Conservation (phyloP, 2,329 filamentous ascomycete species). For the Keithomyces neogunnii region DNA sequence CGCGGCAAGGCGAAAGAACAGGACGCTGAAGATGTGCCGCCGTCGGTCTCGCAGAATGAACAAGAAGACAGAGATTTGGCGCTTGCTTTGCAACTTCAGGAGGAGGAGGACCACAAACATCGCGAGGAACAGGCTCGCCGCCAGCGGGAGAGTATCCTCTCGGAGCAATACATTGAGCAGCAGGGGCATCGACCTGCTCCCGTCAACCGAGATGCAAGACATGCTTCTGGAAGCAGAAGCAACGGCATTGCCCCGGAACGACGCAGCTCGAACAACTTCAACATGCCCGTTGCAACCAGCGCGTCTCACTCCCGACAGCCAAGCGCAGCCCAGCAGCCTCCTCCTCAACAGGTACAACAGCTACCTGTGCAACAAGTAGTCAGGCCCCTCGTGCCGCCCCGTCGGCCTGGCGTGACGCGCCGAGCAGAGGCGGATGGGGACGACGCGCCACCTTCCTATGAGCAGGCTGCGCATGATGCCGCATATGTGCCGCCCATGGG, state of each 20-base stretch:
- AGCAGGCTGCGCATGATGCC: constrained; percentile 43
- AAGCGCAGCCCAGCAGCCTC: background rate
- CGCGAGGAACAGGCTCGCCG: constrained; percentile 56
- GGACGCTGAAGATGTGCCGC: constrained; percentile 12
- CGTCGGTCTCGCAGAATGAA: constrained; percentile 38
- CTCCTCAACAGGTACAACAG: background rate
- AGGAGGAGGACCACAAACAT: constrained; percentile 80
- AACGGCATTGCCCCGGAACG: constrained; percentile 10
- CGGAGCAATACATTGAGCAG: constrained; percentile 62
- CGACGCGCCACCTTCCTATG: constrained; percentile 49
- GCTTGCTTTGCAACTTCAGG: constrained; percentile 83
- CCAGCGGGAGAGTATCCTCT: constrained; percentile 57
- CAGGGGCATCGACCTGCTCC: constrained; percentile 35
- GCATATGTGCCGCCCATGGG: constrained; percentile 44
- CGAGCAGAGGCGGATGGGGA: constrained; percentile 31
- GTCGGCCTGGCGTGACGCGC: constrained; percentile 27
- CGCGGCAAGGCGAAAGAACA: constrained; percentile 19
- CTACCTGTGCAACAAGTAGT: constrained; percentile 26
- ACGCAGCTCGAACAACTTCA: constrained; percentile 15
- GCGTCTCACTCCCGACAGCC: background rate
- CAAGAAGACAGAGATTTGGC: constrained; percentile 84
- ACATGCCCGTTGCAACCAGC: constrained; percentile 1
- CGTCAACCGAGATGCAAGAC: constrained; percentile 13
- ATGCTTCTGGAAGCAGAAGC: constrained; percentile 1
- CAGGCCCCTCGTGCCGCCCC: constrained; percentile 31